Evolutionary conservation across 768 basidiomycete genomes (phyloP).

Genomic region (Lyophyllum semitale): DNA sequence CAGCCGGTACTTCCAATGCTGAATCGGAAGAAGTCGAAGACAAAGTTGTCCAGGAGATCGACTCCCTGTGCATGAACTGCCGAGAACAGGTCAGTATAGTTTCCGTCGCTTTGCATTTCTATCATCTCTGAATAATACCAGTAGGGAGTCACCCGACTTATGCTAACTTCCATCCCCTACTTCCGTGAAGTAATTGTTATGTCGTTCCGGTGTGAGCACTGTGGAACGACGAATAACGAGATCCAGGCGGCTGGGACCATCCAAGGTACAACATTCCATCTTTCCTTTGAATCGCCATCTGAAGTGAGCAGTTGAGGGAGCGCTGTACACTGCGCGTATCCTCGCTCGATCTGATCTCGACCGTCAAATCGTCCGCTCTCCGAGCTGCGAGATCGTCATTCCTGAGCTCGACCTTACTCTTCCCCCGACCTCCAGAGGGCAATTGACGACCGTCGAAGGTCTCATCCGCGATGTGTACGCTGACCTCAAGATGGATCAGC

Average conservation of each 20-base stretch:
- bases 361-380: slow-evolving; percentile 91
- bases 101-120: background rate
- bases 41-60: slow-evolving; percentile 77
- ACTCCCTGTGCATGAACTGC: slow-evolving; percentile 94
- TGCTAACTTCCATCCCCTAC: slow-evolving; percentile 93
- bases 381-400: slow-evolving; percentile 76
- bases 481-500: slow-evolving; percentile 83
- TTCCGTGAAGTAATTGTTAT: slow-evolving; percentile 95
- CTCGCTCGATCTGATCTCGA: slow-evolving; percentile 77
- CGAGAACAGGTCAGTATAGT: slow-evolving; percentile 71
- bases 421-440: slow-evolving; percentile 79
- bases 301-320: slow-evolving; percentile 51
- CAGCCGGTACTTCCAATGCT: background rate
- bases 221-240: slow-evolving; percentile 89
- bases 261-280: slow-evolving; percentile 56
- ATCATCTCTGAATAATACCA: slow-evolving; percentile 23
- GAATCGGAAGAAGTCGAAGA: slow-evolving; percentile 50
- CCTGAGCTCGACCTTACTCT: slow-evolving; percentile 92
- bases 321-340: slow-evolving; percentile 78
- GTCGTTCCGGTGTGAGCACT: slow-evolving; percentile 95
- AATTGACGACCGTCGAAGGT: slow-evolving; percentile 96
- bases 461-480: slow-evolving; percentile 79
- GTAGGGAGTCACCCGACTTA: slow-evolving; percentile 85
- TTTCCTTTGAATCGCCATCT: background rate
- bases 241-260: slow-evolving; percentile 89